These are phyloP conservation scores for Aspergillus costaricaensis DNA, from an alignment of 2,329 filamentous ascomycete genomes.

Conservation along the genomic window DNA sequence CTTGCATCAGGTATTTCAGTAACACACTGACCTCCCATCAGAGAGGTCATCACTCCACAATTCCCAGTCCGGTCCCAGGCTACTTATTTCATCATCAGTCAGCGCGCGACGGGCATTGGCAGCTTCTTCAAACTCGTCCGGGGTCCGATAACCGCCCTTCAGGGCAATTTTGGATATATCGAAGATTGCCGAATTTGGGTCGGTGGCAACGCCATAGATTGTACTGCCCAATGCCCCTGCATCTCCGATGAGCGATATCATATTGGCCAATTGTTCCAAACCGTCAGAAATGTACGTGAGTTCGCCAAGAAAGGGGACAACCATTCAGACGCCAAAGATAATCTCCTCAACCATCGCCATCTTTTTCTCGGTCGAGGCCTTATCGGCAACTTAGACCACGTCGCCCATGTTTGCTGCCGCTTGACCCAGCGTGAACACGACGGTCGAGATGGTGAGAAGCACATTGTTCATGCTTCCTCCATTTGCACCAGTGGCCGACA, in stretches of 20 bases:
- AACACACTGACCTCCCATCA: not conserved
- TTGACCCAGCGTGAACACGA: constrained; percentile 3
- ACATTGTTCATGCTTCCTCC: not conserved
- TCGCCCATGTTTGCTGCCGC: not conserved
- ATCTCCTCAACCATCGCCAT: constrained; percentile 4
- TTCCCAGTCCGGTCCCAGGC: constrained; percentile 4
- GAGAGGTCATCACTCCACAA: constrained; percentile 1
- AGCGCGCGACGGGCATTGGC: constrained; percentile 1
- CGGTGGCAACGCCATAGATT: constrained; percentile 1
- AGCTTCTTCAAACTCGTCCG: constrained; percentile 1
- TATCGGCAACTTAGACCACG: not conserved
- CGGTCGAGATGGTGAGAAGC: constrained; percentile 2
- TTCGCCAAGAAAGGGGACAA: not conserved
- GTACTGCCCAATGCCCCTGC: not conserved
- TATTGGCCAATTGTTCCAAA: constrained; percentile 3
- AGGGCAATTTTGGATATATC: constrained; percentile 1
- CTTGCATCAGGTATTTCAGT: not conserved
- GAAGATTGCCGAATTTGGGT: not conserved
- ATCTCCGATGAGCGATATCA: constrained; percentile 7
- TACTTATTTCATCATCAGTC: constrained; percentile 1
- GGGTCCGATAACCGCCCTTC: not conserved
- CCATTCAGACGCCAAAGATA: not conserved
- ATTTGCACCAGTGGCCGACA: not conserved
- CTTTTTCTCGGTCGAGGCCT: not conserved
- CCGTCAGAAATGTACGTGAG: not conserved